Evolutionary conservation across 2,329 filamentous ascomycete genomes (phyloP).

Genomic region (Fusarium pseudonygamai): DNA sequence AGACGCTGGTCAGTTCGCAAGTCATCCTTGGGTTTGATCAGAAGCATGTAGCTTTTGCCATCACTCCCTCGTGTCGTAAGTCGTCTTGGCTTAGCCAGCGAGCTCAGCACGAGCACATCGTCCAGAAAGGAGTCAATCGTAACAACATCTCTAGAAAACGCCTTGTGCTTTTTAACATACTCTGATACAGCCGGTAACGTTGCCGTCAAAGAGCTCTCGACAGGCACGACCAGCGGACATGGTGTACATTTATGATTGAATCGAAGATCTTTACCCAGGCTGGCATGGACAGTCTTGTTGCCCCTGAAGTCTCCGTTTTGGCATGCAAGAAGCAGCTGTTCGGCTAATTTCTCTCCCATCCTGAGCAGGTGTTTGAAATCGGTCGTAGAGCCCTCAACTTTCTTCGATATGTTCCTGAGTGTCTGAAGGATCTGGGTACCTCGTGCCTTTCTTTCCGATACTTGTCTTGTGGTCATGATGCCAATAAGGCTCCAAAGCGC

Average conservation of each 20-base stretch:
- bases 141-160: conserved; percentile 87
- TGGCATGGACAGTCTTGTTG: conserved; percentile 74
- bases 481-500: conserved; percentile 91
- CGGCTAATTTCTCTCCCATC: conserved; percentile 83
- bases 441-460: conserved; percentile 68
- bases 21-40: conserved; percentile 99
- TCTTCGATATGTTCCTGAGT: conserved; percentile 59
- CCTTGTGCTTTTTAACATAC: conserved; percentile 78
- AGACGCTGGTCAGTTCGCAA: conserved; percentile 96
- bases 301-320: conserved; percentile 77
- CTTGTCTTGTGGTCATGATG: conserved; percentile 81
- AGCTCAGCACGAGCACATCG: conserved; percentile 88
- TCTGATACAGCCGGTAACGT: conserved; percentile 81
- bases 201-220: conserved; percentile 84
- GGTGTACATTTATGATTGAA: conserved; percentile 89
- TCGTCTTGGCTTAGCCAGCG: conserved; percentile 90
- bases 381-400: conserved; percentile 58
- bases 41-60: conserved; percentile 84
- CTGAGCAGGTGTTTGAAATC: conserved; percentile 78
- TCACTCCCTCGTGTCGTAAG: conserved; percentile 90
- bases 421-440: conserved; percentile 63
- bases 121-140: conserved; percentile 85
- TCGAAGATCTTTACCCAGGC: conserved; percentile 77
- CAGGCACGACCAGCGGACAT: conserved; percentile 86
- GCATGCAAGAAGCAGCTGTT: conserved; percentile 83